A percentile compares a stretch with the other conserved stretches of the same genome.
phyloP scores from a whole-genome alignment of 306 rosid species.

The Medicago ruthenica region DNA sequence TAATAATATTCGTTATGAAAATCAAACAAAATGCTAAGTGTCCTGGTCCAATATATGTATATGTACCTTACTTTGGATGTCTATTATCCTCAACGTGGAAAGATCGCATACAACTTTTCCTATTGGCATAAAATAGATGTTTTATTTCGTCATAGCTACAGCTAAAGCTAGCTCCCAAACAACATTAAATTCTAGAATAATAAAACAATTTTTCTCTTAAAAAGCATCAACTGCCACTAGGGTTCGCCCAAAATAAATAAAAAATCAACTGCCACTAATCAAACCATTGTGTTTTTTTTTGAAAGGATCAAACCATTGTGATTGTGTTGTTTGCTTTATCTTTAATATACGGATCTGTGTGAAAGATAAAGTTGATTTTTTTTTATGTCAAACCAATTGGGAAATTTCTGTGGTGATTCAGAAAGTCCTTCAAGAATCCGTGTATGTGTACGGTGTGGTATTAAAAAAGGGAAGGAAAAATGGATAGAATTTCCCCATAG shows the following conservation, averaged over 20 bases:
- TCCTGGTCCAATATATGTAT: background rate
- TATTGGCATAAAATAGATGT: constrained; percentile 26
- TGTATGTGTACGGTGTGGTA: background rate
- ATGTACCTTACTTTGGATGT: constrained; percentile 20
- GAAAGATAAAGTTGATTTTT: constrained; percentile 23
- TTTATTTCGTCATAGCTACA: background rate
- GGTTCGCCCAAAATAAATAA: too few relatives aligned
- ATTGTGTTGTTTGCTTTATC: background rate
- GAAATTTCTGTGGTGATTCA: constrained; percentile 55
- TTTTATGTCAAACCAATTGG: constrained; percentile 46
- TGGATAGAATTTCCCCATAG: background rate
- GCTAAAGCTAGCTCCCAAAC: constrained; percentile 15
- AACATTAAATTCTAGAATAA: constrained; percentile 1
- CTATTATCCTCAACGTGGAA: constrained; percentile 29
- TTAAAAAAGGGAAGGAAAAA: background rate
- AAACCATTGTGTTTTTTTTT: too few relatives aligned
- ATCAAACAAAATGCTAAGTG: constrained; percentile 39
- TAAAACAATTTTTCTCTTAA: background rate
- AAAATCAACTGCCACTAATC: constrained; percentile 45
- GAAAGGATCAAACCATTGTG: too few relatives aligned
- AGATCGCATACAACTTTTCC: constrained; percentile 36
- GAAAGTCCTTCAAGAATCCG: constrained; percentile 45
- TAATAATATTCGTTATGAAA: constrained; percentile 22
- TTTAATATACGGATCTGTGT: constrained; percentile 21
- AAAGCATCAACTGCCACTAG: constrained; percentile 48